Conservation (phyloP, 1,284 basidiomycete species). For the Rhodofomes roseus region DNA sequence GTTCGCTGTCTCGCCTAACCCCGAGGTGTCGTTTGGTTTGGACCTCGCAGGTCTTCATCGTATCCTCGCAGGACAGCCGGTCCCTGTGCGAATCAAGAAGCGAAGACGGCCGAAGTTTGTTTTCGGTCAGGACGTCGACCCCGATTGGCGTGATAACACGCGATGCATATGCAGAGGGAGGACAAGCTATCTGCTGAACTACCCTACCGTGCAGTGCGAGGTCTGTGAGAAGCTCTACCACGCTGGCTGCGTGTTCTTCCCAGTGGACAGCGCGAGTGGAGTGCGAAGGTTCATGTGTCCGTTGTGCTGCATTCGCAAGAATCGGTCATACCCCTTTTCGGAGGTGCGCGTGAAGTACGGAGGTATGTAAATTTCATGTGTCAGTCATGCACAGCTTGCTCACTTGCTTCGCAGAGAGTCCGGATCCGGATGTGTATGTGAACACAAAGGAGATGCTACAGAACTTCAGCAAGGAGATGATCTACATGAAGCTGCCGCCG, state of each 20-base stretch:
- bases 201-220: slow-evolving; percentile 64
- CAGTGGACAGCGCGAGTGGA: slow-evolving; percentile 33
- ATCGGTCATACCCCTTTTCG: slow-evolving; percentile 61
- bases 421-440: slow-evolving; percentile 54
- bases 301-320: slow-evolving; percentile 70
- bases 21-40: slow-evolving; percentile 73
- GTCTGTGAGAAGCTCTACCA: slow-evolving; percentile 65
- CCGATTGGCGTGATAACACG: slow-evolving; percentile 70
- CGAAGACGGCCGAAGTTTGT: slow-evolving; percentile 64
- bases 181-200: slow-evolving; percentile 53
- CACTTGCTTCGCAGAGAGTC: slow-evolving; percentile 33
- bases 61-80: slow-evolving; percentile 65
- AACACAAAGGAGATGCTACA: slow-evolving; percentile 71
- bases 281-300: slow-evolving; percentile 58
- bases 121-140: slow-evolving; percentile 73
- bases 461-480: slow-evolving; percentile 64
- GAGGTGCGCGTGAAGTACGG: slow-evolving; percentile 68
- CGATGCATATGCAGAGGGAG: slow-evolving; percentile 77
- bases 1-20: slow-evolving; percentile 73
- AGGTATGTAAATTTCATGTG: slow-evolving; percentile 40
- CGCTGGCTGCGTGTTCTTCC: slow-evolving; percentile 71
- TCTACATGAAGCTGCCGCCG: slow-evolving; percentile 60
- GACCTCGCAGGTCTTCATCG: slow-evolving; percentile 78
- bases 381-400: neutral
- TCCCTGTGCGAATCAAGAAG: slow-evolving; percentile 50